Evolutionary conservation across 805 yeast genomes (phyloP).

Genomic region (Metschnikowia amazonensis): DNA sequence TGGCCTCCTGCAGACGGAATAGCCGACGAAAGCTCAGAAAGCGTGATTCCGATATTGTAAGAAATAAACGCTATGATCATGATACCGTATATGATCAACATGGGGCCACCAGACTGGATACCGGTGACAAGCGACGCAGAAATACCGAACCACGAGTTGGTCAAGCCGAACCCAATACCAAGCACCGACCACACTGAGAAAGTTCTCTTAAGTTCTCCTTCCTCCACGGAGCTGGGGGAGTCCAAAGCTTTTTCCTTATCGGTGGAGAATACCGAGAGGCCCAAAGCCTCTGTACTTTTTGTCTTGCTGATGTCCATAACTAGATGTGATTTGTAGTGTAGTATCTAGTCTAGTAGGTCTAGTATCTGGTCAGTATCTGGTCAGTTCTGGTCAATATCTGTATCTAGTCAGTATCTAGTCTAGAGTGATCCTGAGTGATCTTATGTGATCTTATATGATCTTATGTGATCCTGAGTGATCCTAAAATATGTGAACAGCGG

Average conservation of each 20-base stretch:
- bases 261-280: conserved; percentile 11
- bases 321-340: too few species aligned
- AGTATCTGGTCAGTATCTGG: too few species aligned
- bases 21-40: conserved; percentile 38
- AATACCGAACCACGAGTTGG: conserved; percentile 44
- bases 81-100: conserved; percentile 39
- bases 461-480: too few species aligned
- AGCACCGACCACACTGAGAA: conserved; percentile 39
- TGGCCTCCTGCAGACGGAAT: conserved; percentile 44
- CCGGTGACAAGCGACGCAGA: conserved; percentile 40
- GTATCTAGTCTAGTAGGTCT: too few species aligned
- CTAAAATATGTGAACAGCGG: too few species aligned
- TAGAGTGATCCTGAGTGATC: too few species aligned
- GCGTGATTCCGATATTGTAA: conserved; percentile 35
- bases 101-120: conserved; percentile 41
- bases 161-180: conserved; percentile 40
- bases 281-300: conserved; percentile 10
- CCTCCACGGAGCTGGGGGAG: conserved; percentile 10
- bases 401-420: too few species aligned
- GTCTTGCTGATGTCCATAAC: conserved; percentile 4
- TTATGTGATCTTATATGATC: too few species aligned
- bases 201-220: conserved; percentile 30
- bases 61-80: conserved; percentile 36
- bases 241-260: conserved; percentile 14
- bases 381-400: too few species aligned